Evolutionary conservation across 2,329 filamentous ascomycete genomes (phyloP).

Genomic region (Pseudopithomyces chartarum): DNA sequence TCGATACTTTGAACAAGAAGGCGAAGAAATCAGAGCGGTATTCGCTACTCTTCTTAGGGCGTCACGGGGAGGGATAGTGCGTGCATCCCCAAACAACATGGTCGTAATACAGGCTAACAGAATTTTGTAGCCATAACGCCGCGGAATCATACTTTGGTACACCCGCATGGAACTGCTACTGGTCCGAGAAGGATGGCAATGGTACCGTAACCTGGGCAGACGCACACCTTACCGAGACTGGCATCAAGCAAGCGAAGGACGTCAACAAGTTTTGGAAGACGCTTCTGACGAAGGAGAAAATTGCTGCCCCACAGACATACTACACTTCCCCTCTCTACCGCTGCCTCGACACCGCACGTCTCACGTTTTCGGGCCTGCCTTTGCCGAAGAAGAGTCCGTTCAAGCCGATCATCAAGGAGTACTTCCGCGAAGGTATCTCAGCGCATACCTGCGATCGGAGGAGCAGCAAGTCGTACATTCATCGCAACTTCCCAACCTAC

Average conservation of each 20-base stretch:
- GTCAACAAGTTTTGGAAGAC: conserved; percentile 66
- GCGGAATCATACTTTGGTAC: conserved; percentile 71
- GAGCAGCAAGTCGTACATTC: conserved; percentile 60
- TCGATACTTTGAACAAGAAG: conserved; percentile 59
- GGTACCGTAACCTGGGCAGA: conserved; percentile 67
- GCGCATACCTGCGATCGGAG: conserved; percentile 72
- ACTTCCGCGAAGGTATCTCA: conserved; percentile 68
- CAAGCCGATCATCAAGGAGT: conserved; percentile 65
- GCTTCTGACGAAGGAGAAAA: conserved; percentile 53
- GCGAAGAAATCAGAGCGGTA: conserved; percentile 58
- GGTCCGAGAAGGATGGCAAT: conserved; percentile 68
- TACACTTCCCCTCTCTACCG: conserved; percentile 68
- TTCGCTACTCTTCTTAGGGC: conserved; percentile 70
- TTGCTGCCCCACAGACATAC: conserved; percentile 67
- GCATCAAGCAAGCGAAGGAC: conserved; percentile 61
- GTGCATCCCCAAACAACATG: not conserved
- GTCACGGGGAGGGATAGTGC: conserved; percentile 68
- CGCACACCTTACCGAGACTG: conserved; percentile 62
- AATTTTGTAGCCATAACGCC: conserved; percentile 56
- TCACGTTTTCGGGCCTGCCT: conserved; percentile 63
- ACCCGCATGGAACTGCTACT: conserved; percentile 73
- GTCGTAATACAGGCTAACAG: not conserved
- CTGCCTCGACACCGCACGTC: conserved; percentile 65
- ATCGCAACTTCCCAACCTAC: conserved; percentile 57
- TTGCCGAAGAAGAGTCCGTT: conserved; percentile 60